Percentiles rank a stretch among this genome's conserved stretches.
phyloP scores from a whole-genome alignment of 1,139 yeast species.

The Taiozyma sp. region DNA sequence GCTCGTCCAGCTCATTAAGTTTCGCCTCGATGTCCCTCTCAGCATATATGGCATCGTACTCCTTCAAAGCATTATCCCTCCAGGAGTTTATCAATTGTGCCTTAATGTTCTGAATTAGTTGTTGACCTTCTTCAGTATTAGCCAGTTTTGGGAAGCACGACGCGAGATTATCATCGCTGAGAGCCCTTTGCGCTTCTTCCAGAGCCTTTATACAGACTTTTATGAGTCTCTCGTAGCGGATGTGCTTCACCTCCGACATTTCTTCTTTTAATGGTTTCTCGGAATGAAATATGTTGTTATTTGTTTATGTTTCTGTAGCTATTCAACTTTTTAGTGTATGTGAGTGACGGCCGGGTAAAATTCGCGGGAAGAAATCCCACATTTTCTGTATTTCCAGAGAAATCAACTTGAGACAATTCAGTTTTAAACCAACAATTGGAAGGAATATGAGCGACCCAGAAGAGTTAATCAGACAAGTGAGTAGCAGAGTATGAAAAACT shows the following conservation, averaged over 20 bases:
- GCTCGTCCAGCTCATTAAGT: constrained; percentile 59
- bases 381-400: too few relatives aligned
- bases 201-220: constrained; percentile 62
- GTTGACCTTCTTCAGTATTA: constrained; percentile 42
- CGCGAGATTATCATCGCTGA: constrained; percentile 53
- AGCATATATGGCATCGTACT: constrained; percentile 58
- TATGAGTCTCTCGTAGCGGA: constrained; percentile 48
- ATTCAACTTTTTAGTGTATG: not conserved
- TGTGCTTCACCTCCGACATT: constrained; percentile 14
- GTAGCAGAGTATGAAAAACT: not conserved
- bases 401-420: too few relatives aligned
- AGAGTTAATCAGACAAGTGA: constrained; percentile 11
- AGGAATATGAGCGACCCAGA: constrained; percentile 22
- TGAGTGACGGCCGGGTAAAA: not conserved
- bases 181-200: constrained; percentile 56
- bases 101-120: constrained; percentile 51
- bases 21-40: constrained; percentile 57
- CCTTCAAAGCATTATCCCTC: constrained; percentile 50
- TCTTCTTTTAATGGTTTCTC: too few relatives aligned
- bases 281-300: not conserved
- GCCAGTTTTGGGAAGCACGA: constrained; percentile 65
- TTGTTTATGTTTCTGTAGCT: constrained; percentile 4
- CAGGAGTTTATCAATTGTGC: constrained; percentile 58
- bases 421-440: not conserved
- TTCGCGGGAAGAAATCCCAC: not conserved